Percentiles rank a stretch among this genome's conserved stretches.
Conservation (phyloP, 2,329 filamentous ascomycete species). For the Ophiostoma sp. region DNA sequence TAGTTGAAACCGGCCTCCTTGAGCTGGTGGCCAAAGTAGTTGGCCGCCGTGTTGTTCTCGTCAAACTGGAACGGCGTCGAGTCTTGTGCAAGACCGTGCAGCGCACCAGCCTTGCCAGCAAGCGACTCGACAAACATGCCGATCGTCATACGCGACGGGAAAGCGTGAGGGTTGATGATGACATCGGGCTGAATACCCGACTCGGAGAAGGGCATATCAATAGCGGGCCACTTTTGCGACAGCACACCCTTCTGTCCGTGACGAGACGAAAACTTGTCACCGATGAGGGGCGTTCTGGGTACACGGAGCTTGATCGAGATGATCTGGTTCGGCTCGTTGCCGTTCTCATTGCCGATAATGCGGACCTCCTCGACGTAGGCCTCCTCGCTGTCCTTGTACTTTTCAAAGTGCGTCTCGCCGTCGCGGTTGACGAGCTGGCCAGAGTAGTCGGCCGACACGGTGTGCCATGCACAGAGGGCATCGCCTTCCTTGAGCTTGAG, state of each 20-base stretch:
- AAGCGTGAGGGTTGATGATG: constrained; percentile 99
- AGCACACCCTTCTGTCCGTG: constrained; percentile 97
- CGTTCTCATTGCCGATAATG: constrained; percentile 77
- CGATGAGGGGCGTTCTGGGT: constrained; percentile 84
- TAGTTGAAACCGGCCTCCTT: constrained; percentile 96
- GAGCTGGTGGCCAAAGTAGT: constrained; percentile 95
- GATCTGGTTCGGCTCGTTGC: constrained; percentile 76
- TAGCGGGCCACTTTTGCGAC: constrained; percentile 89
- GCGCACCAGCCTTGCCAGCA: constrained; percentile 86
- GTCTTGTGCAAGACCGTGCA: constrained; percentile 94
- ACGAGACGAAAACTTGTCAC: constrained; percentile 97
- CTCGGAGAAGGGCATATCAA: constrained; percentile 96
- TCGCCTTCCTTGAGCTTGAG: constrained; percentile 73
- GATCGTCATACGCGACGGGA: constrained; percentile 99
- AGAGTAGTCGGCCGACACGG: constrained; percentile 71
- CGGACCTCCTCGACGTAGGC: constrained; percentile 91
- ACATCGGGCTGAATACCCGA: constrained; percentile 93
- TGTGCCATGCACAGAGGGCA: constrained; percentile 83
- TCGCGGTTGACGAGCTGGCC: constrained; percentile 80
- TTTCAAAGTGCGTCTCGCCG: constrained; percentile 77
- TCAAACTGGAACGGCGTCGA: constrained; percentile 92
- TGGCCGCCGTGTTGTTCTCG: constrained; percentile 82
- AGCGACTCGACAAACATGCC: constrained; percentile 98
- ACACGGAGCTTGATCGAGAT: constrained; percentile 91
- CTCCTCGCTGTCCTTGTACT: constrained; percentile 87